phyloP scores from a whole-genome alignment of 495 filamentous ascomycete genomes.

The Penicillium paradoxum region DNA sequence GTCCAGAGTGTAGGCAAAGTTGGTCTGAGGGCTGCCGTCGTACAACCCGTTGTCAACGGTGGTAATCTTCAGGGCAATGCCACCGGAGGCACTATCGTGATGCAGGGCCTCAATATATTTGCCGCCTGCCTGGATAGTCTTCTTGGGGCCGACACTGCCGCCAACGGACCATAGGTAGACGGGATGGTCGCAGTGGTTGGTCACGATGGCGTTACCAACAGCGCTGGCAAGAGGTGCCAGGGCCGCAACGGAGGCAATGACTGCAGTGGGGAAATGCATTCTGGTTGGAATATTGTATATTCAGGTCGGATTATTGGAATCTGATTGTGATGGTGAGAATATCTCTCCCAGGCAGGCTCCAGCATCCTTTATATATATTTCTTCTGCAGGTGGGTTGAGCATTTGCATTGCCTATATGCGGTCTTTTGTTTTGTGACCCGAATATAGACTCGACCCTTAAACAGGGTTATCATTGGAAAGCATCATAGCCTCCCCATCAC shows the following conservation, averaged over 20 bases:
- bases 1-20: conserved; percentile 52
- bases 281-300: conserved; percentile 2
- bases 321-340: not conserved
- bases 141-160: conserved; percentile 32
- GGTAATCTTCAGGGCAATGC: conserved; percentile 54
- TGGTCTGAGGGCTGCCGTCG: conserved; percentile 47
- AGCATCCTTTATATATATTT: conserved; percentile 11
- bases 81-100: conserved; percentile 48
- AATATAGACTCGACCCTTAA: not conserved
- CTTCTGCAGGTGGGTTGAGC: not conserved
- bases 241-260: conserved; percentile 21
- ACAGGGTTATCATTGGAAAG: not conserved
- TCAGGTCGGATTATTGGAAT: not conserved
- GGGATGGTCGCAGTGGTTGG: conserved; percentile 44
- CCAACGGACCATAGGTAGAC: conserved; percentile 58
- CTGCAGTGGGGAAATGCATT: conserved; percentile 31
- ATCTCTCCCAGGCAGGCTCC: not conserved
- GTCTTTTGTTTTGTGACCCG: not conserved
- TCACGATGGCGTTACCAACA: conserved; percentile 47
- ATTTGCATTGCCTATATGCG: not conserved
- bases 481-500: not conserved
- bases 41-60: conserved; percentile 45
- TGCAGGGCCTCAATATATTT: conserved; percentile 39
- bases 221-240: conserved; percentile 35
- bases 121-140: conserved; percentile 34